These are phyloP conservation scores for Naematelia encephala DNA, from an alignment of 768 basidiomycete genomes.

Conservation along the genomic window DNA sequence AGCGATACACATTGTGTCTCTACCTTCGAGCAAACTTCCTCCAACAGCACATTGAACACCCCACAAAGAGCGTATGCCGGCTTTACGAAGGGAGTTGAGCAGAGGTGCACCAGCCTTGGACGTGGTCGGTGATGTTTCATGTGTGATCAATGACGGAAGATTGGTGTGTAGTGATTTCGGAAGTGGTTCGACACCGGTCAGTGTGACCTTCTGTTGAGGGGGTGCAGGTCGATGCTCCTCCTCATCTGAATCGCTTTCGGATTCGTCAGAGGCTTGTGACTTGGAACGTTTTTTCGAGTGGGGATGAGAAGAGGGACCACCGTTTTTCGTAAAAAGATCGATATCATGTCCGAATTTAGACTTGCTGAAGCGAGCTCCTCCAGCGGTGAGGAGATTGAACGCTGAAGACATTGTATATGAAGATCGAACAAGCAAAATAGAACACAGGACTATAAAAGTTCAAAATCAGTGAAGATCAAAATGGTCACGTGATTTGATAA, in stretches of 20 bases:
- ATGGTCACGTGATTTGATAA: not conserved
- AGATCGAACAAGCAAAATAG: no score
- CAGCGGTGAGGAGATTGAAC: slow-evolving; percentile 83
- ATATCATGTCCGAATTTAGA: slow-evolving; percentile 60
- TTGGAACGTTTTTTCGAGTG: slow-evolving; percentile 13
- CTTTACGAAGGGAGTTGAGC: slow-evolving; percentile 21
- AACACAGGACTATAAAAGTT: not conserved
- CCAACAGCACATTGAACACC: slow-evolving; percentile 44
- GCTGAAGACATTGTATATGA: slow-evolving; percentile 50
- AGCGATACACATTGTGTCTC: slow-evolving; percentile 89
- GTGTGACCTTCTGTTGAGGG: slow-evolving; percentile 45
- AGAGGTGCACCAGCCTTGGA: slow-evolving; percentile 21
- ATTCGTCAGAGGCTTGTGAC: slow-evolving; percentile 44
- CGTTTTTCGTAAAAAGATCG: slow-evolving; percentile 56
- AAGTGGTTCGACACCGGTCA: slow-evolving; percentile 41
- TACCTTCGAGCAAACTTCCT: slow-evolving; percentile 49
- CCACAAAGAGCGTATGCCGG: slow-evolving; percentile 37
- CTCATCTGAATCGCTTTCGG: slow-evolving; percentile 21
- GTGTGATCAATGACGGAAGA: slow-evolving; percentile 34
- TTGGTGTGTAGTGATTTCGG: slow-evolving; percentile 40
- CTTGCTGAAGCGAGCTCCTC: slow-evolving; percentile 79
- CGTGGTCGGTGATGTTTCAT: slow-evolving; percentile 14
- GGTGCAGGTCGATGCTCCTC: slow-evolving; percentile 32
- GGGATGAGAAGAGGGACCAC: slow-evolving; percentile 46
- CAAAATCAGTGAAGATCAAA: not conserved